Base-by-base conservation (phyloP, 768 basidiomycete genomes). In the Russula olivacea region DNA sequence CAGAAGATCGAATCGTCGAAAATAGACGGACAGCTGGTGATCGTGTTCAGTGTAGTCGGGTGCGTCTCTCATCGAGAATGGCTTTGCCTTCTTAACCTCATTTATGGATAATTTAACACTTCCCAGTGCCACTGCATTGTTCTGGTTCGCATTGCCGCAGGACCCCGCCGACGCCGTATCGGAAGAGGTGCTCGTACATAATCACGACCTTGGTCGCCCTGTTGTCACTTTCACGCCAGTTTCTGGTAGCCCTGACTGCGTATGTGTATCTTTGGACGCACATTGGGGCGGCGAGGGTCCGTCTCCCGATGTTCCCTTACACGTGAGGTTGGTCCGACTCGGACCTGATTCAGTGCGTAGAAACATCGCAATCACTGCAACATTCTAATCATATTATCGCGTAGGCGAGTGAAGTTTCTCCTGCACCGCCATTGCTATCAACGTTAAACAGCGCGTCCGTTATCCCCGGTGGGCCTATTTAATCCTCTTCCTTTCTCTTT, bases 1-100 rank as follows among this genome's bases (percentile, higher is more conserved):
- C 63, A 40, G 71, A 74, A 64, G 68, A 70, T 54, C 69, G 70
- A 63, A 69, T 71, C 23, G 17, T 32, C 82, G 8, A 61, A 76
- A 8, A 72, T 76, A 3, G 73, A 72, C 9, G 71, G 69, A 4
- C 66, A 68, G 14, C 72, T 70, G 5, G 73, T 78, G 64, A 66
- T 91, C 15, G 63, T 91, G 6, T 93, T 92, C 71, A 86, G 78
- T 62, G 88, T 79, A 6, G 78, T 89, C 58, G 91, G 91, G 91
- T 93, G 68, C 51, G 85, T 74, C 12, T 74, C 12, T 49, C 36
- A 34, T 14, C 3, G 38, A 28, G 6, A 15, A 4, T 9, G 14
- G 38, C 9, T 15, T 48, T 10, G 21, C 34, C 17, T 10, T 9
- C 23, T n/a, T 45, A 53, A 17, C 58, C 47, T 15, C 52, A 50